These are phyloP conservation scores for Pichia sp. DNA, from an alignment of 1,139 yeast species.

Conservation along the genomic window DNA sequence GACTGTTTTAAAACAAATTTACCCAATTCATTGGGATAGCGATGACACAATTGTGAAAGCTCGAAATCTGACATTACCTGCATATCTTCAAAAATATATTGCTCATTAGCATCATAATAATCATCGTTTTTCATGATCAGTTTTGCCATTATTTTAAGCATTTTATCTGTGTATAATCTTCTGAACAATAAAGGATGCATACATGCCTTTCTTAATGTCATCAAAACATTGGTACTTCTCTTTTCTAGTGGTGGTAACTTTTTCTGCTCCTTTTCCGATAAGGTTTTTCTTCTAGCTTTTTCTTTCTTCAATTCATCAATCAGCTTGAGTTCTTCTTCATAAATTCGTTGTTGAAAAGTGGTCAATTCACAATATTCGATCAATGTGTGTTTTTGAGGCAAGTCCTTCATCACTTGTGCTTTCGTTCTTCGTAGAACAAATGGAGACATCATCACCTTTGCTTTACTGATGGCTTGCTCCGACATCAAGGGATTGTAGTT, in stretches of 20 bases:
- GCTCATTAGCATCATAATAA: conserved; percentile 65
- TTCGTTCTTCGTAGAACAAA: conserved; percentile 88
- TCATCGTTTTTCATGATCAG: conserved; percentile 75
- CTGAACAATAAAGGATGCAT: conserved; percentile 72
- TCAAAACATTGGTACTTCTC: conserved; percentile 48
- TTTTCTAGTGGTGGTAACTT: conserved; percentile 20
- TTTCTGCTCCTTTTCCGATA: conserved; percentile 34
- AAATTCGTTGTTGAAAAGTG: conserved; percentile 50
- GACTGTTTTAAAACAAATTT: conserved; percentile 47
- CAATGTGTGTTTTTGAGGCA: conserved; percentile 68
- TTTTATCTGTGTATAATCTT: conserved; percentile 45
- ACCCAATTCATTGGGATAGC: conserved; percentile 60
- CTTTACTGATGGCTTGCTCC: conserved; percentile 84
- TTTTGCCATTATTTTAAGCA: conserved; percentile 59
- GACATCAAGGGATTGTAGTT: conserved; percentile 76
- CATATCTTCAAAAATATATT: conserved; percentile 86
- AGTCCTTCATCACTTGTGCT: conserved; percentile 80
- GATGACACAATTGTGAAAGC: conserved; percentile 62
- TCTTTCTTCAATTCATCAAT: conserved; percentile 46
- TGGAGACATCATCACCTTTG: conserved; percentile 98
- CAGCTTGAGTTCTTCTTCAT: conserved; percentile 46
- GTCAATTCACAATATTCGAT: conserved; percentile 54
- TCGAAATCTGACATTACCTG: conserved; percentile 93
- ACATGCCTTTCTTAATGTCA: conserved; percentile 68
- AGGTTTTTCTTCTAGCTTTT: conserved; percentile 37